Conservation (phyloP, 352 stramenopile species). For the Phytopythium boreale region DNA sequence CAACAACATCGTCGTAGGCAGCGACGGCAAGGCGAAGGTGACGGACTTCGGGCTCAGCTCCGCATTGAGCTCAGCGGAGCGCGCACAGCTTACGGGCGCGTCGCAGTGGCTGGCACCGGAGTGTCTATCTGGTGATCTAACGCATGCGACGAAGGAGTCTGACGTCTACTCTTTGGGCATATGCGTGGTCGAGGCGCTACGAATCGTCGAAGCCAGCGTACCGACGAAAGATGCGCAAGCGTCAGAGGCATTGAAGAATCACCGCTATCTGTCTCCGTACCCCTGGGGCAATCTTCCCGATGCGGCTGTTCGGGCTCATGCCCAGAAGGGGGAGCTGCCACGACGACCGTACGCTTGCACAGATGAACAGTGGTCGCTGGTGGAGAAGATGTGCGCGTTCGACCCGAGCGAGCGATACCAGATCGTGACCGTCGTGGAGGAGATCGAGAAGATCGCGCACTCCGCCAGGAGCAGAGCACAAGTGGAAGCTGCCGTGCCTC, state of each 20-base stretch:
- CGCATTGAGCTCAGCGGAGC: conserved; percentile 17
- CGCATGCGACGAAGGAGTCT: conserved; percentile 18
- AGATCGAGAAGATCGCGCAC: not conserved
- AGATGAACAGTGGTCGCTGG: not conserved
- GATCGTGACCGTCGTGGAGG: not conserved
- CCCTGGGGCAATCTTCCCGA: not conserved
- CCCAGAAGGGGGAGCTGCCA: not conserved
- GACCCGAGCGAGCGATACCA: not conserved
- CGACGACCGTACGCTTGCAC: not conserved
- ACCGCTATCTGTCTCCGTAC: not conserved
- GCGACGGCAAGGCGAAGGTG: conserved; percentile 33
- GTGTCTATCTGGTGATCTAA: conserved; percentile 10
- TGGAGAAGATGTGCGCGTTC: not conserved
- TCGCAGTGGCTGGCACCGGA: conserved; percentile 26
- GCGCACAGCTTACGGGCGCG: conserved; percentile 8
- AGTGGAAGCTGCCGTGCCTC: not conserved
- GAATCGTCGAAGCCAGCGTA: too few species aligned
- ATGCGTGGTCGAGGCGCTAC: conserved; percentile 38
- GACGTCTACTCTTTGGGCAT: conserved; percentile 50
- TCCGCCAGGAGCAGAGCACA: not conserved
- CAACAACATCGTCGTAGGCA: conserved; percentile 49
- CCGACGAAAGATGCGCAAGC: not conserved
- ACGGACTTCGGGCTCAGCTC: conserved; percentile 41
- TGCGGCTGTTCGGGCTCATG: not conserved
- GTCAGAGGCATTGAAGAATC: not conserved